Conservation (phyloP, 495 filamentous ascomycete species). For the Penicillium bialowiezense region DNA sequence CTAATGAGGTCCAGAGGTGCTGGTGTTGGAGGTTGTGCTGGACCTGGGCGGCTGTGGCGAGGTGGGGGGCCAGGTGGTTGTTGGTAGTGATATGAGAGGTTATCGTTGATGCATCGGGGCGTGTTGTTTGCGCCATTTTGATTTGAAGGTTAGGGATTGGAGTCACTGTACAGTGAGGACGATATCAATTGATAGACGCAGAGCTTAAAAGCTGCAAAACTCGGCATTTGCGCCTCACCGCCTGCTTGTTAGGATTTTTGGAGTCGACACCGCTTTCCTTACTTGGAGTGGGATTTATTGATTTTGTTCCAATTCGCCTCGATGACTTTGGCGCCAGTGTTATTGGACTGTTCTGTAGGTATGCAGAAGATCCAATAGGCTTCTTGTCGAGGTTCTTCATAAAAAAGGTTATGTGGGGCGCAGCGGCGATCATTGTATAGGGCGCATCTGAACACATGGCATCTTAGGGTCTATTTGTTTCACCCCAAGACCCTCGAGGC, state of each 20-base stretch:
- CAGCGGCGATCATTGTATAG: background rate
- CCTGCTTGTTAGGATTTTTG: conserved; percentile 2
- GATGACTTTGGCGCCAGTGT: no score
- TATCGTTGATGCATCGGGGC: conserved; percentile 28
- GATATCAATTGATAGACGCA: background rate
- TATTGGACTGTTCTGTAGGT: background rate
- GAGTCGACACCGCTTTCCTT: conserved; percentile 17
- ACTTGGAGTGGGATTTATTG: background rate
- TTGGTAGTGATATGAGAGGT: conserved; percentile 29
- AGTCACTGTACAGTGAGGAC: background rate
- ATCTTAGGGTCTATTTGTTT: background rate
- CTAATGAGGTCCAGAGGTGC: conserved; percentile 76
- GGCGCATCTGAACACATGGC: background rate
- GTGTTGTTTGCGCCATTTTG: conserved; percentile 15
- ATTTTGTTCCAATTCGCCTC: no score
- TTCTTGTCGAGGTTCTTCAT: background rate
- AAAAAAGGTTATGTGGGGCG: background rate
- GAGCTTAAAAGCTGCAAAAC: background rate
- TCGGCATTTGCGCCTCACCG: conserved; percentile 15
- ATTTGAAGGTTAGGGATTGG: background rate
- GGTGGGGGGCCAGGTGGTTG: conserved; percentile 26
- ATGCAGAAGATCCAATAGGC: background rate
- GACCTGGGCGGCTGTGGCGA: conserved; percentile 62
- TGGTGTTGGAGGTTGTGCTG: conserved; percentile 81
- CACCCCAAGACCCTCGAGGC: background rate